phyloP scores from a whole-genome alignment of 78 protist genomes.

The Monocercomonoides exilis region DNA sequence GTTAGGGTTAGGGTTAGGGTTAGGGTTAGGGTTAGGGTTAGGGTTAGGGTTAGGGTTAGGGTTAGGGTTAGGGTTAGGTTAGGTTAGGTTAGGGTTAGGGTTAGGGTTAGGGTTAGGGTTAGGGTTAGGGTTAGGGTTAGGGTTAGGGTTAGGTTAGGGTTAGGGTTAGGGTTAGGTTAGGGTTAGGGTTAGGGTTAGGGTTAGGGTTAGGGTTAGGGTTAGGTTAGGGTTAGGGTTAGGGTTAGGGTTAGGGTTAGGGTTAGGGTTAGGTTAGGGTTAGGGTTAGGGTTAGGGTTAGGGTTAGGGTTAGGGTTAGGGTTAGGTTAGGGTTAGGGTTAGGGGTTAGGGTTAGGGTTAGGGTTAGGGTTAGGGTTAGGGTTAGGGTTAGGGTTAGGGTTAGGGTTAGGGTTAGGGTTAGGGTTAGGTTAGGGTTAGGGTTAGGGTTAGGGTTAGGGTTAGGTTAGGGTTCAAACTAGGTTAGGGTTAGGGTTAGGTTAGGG shows the following conservation, averaged over 20 bases:
- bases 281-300: slow-evolving; percentile 9
- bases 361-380: slow-evolving; percentile 7
- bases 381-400: slow-evolving; percentile 8
- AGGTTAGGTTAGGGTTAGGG: too few relatives aligned
- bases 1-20: slow-evolving; percentile 8
- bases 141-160: too few relatives aligned
- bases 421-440: too few relatives aligned
- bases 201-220: too few relatives aligned
- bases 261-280: too few relatives aligned
- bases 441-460: too few relatives aligned
- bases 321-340: too few relatives aligned
- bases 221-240: slow-evolving; percentile 8
- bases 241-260: slow-evolving; percentile 8
- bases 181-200: too few relatives aligned
- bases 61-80: slow-evolving; percentile 7
- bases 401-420: slow-evolving; percentile 8
- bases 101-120: slow-evolving; percentile 8
- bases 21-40: slow-evolving; percentile 7
- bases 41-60: slow-evolving; percentile 9
- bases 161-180: too few relatives aligned
- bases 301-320: slow-evolving; percentile 7
- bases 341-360: too few relatives aligned
- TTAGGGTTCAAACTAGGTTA: too few relatives aligned
- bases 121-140: slow-evolving; percentile 8
- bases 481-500: too few relatives aligned